Conservation (phyloP, 2,329 filamentous ascomycete genomes). For the Colletotrichum sp. region DNA sequence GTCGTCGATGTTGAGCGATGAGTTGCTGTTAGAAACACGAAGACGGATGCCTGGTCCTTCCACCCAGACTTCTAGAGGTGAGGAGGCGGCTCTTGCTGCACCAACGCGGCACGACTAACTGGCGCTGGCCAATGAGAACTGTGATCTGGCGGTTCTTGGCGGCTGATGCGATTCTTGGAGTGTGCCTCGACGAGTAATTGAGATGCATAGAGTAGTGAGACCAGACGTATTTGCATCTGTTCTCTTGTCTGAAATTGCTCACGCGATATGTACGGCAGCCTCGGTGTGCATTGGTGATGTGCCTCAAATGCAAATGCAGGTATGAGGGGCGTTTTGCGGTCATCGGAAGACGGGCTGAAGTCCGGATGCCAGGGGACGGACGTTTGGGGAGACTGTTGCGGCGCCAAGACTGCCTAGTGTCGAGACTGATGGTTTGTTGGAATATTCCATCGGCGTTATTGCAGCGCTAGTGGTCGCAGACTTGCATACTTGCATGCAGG, state of each 20-base stretch:
- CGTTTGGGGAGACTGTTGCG: background rate
- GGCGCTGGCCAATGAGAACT: background rate
- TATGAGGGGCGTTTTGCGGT: background rate
- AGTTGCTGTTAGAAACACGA: background rate
- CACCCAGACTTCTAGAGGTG: background rate
- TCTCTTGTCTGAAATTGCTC: background rate
- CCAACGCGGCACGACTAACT: background rate
- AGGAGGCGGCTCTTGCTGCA: background rate
- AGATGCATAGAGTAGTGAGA: background rate
- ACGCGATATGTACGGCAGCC: background rate
- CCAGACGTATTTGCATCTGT: background rate
- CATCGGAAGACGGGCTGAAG: background rate
- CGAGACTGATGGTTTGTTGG: background rate
- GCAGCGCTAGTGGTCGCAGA: conserved; percentile 1
- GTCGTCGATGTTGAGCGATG: background rate
- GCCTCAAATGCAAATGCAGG: background rate
- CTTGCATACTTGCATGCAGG: background rate
- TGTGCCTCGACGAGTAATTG: background rate
- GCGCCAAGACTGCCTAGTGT: background rate
- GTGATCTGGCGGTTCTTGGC: background rate
- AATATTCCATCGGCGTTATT: background rate
- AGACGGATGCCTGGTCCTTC: background rate
- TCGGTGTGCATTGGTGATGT: conserved; percentile 1
- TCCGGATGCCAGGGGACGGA: background rate
- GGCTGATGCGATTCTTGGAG: background rate